A percentile compares a stretch with the other conserved stretches of the same genome.
phyloP scores from a whole-genome alignment of 2,329 filamentous ascomycete species.

The Pseudopyricularia javanii region DNA sequence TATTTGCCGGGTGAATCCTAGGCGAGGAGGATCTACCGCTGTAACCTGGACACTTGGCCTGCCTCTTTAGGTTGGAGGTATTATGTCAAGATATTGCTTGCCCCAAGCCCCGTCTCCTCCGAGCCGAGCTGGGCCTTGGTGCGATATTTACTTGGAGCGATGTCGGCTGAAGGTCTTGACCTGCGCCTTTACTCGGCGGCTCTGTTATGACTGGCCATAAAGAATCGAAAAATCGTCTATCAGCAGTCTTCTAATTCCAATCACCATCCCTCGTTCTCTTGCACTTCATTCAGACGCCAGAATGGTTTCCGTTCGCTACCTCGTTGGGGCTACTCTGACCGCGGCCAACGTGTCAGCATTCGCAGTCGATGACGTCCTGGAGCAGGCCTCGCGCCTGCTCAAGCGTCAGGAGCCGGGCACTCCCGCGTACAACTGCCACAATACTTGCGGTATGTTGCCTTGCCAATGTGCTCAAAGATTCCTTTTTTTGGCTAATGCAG shows the following conservation, averaged over 20 bases:
- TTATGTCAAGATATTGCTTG: no score
- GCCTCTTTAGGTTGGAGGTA: no score
- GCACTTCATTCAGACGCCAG: not conserved
- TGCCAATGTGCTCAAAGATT: not conserved
- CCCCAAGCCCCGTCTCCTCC: not conserved
- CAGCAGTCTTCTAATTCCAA: not conserved
- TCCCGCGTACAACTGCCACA: conserved; percentile 27
- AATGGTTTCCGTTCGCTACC: conserved; percentile 7
- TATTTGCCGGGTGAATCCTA: not conserved
- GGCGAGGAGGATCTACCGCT: not conserved
- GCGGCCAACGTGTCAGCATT: conserved; percentile 5
- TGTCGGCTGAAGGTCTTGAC: no score
- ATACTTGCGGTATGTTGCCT: conserved; percentile 25
- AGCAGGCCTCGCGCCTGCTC: conserved; percentile 3
- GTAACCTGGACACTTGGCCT: no score
- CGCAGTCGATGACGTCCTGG: not conserved
- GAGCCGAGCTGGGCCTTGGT: not conserved
- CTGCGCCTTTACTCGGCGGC: not conserved
- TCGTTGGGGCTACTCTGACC: conserved; percentile 4
- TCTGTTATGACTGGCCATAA: no score
- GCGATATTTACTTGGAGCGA: no score
- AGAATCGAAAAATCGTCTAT: no score
- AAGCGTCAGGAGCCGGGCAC: conserved; percentile 23
- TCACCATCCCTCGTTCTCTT: not conserved
- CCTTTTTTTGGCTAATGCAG: not conserved